A percentile compares a stretch with the other conserved stretches of the same genome.
Evolutionary conservation across 306 rosid species (phyloP).

Genomic region (Gynostemma pentaphyllum): DNA sequence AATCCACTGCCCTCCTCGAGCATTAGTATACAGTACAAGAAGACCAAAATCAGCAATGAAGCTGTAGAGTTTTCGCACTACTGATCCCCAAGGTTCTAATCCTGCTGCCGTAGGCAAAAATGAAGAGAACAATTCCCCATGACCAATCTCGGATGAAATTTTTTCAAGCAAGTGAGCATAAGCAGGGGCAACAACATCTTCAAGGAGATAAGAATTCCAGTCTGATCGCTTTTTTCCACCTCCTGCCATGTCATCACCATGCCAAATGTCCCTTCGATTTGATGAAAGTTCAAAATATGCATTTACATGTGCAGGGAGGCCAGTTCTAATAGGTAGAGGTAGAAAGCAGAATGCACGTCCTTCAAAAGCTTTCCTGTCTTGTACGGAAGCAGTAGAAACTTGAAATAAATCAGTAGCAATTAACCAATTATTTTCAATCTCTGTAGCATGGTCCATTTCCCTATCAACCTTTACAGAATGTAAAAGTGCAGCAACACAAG

Average conservation of each 20-base stretch:
- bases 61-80: slow-evolving; percentile 51
- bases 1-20: slow-evolving; percentile 96
- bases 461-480: slow-evolving; percentile 47
- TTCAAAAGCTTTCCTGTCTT: slow-evolving; percentile 41
- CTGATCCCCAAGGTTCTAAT: slow-evolving; percentile 85
- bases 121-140: slow-evolving; percentile 70
- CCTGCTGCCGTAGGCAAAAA: slow-evolving; percentile 76
- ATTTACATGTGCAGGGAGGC: slow-evolving; percentile 89
- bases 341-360: slow-evolving; percentile 96
- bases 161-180: slow-evolving; percentile 85
- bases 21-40: slow-evolving; percentile 67
- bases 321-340: slow-evolving; percentile 79
- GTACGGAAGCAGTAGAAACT: slow-evolving; percentile 32
- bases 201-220: slow-evolving; percentile 91
- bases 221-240: slow-evolving; percentile 97
- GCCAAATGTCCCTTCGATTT: slow-evolving; percentile 98
- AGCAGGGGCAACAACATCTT: slow-evolving; percentile 91
- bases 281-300: slow-evolving; percentile 96
- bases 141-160: slow-evolving; percentile 77
- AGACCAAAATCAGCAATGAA: slow-evolving; percentile 67
- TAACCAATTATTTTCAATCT: slow-evolving; percentile 20
- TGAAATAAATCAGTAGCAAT: slow-evolving; percentile 36
- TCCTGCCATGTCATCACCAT: slow-evolving; percentile 94
- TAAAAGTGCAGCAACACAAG: slow-evolving; percentile 82
- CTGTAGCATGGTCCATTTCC: slow-evolving; percentile 22